Evolutionary conservation across 2,329 filamentous ascomycete genomes (phyloP).

Genomic region (Fusarium equiseti): DNA sequence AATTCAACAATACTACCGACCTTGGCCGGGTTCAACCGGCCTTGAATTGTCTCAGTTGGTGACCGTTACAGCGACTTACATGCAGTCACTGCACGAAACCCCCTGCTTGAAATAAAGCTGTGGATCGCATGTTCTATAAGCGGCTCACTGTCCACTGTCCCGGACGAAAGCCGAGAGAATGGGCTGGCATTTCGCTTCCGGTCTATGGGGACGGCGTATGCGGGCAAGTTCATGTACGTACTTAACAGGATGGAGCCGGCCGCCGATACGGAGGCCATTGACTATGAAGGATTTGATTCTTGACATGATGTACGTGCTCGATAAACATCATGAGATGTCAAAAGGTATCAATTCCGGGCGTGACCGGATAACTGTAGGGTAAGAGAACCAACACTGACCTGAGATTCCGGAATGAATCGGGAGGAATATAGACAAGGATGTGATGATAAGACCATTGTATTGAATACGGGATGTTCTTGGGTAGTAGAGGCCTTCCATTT

Average conservation of each 20-base stretch:
- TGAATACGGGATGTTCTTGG: constrained; percentile 5
- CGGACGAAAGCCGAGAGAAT: constrained; percentile 17
- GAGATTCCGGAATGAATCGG: constrained; percentile 44
- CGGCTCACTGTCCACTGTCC: background rate
- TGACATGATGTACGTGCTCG: background rate
- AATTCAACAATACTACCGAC: background rate
- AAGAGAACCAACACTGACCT: constrained; percentile 14
- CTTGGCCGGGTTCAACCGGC: background rate
- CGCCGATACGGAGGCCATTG: background rate
- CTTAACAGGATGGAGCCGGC: constrained; percentile 10
- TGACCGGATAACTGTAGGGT: constrained; percentile 29
- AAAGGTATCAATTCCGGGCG: background rate
- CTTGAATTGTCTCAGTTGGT: background rate
- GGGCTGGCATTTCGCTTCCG: constrained; percentile 7
- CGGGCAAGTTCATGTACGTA: constrained; percentile 5
- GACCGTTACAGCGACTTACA: background rate
- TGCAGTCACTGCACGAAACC: background rate
- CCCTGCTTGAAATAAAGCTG: background rate
- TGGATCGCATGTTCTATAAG: background rate
- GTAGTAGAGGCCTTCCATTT: constrained; percentile 1
- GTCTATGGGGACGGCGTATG: constrained; percentile 7
- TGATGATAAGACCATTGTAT: constrained; percentile 10
- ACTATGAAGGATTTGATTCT: background rate
- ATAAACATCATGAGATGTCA: constrained; percentile 6
- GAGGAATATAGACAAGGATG: constrained; percentile 22